These are phyloP conservation scores for Globisporangium barbulae DNA, from an alignment of 352 stramenopile species.

Conservation along the genomic window DNA sequence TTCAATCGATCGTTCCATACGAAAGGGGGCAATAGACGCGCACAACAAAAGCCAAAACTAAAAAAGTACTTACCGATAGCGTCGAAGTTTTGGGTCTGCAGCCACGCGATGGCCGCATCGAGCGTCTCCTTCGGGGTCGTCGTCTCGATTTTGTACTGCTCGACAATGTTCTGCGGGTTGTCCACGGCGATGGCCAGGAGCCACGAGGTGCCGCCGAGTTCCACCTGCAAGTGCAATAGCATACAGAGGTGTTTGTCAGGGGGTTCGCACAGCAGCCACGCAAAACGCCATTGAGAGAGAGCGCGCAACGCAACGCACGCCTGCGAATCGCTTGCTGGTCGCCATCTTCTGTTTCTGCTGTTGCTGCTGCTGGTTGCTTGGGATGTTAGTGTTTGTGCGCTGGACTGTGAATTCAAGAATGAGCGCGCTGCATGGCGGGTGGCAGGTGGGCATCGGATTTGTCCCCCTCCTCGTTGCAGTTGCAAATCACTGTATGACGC, in stretches of 20 bases:
- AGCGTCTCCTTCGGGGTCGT: conserved; percentile 88
- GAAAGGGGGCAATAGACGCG: background rate
- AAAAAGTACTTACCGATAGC: conserved; percentile 41
- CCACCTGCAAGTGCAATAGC: conserved; percentile 42
- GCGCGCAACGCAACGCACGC: conserved; percentile 19
- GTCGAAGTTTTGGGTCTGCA: conserved; percentile 79
- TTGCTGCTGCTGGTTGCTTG: conserved; percentile 8
- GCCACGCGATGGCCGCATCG: conserved; percentile 69
- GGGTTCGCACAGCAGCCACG: background rate
- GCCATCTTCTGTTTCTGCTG: conserved; percentile 14
- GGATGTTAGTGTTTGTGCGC: conserved; percentile 10
- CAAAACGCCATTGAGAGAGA: background rate
- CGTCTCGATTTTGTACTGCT: conserved; percentile 78
- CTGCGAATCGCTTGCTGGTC: conserved; percentile 32
- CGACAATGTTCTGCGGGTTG: conserved; percentile 86
- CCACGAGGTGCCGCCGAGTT: conserved; percentile 96
- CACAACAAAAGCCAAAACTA: background rate
- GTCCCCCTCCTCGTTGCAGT: background rate
- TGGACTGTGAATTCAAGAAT: conserved; percentile 9
- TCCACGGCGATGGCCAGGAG: conserved; percentile 89
- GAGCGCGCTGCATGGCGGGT: background rate
- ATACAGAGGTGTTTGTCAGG: conserved; percentile 6
- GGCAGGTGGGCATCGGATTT: background rate
- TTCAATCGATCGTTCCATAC: background rate
- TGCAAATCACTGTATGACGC: conserved; percentile 8